Evolutionary conservation across 2,329 filamentous ascomycete species (phyloP), one percentile per base, ranked within the genome.

Genomic region (Keithomyces neogunnii): DNA sequence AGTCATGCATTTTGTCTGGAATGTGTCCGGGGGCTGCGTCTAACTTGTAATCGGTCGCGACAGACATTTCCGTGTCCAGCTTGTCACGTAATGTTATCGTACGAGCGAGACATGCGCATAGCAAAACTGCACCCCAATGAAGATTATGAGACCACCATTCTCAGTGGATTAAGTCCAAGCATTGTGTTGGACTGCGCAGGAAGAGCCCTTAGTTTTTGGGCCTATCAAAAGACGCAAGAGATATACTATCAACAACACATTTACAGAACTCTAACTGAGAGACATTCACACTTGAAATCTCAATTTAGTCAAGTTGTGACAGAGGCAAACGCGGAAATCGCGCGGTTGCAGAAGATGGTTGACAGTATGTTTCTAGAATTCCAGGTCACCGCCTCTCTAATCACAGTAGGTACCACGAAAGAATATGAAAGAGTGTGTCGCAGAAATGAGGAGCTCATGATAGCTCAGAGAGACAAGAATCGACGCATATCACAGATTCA

Each of bases 121-220:
- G 80, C 85, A 1, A 77, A 82, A 32, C 74, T 96, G 40, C 87
- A 85, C 54, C 89, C 89, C 0, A 84, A 82, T 0, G 91, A 96
- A 61, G 89, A 95, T 57, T 95, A 93, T 73, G 95, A 95, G 67
- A 89, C 88, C 0, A 91, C 85, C 54, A 80, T 95, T 0, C 73
- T 96, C 9, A 89, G 88, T 61, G 92, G 92, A 0, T 71, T 96
- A 1, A 88, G 82, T 54, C 92, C 92, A 1, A 84, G 78, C 35
- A 76, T 85, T 32, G 87, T 96, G 56, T 89, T 95, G 78, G 91
- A 96, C 60, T 95, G 89, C 66, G 86, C 89, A 28, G 83, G 85
- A 4, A 78, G 88, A 57, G 89, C 85, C 1, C 68, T 96, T 56
- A 81, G 79, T 33, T 96, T 96, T 63, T 95, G 89, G 85, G 84